Evolutionary conservation across 805 yeast genomes (phyloP).

Genomic region (Sungouiella blattae): DNA sequence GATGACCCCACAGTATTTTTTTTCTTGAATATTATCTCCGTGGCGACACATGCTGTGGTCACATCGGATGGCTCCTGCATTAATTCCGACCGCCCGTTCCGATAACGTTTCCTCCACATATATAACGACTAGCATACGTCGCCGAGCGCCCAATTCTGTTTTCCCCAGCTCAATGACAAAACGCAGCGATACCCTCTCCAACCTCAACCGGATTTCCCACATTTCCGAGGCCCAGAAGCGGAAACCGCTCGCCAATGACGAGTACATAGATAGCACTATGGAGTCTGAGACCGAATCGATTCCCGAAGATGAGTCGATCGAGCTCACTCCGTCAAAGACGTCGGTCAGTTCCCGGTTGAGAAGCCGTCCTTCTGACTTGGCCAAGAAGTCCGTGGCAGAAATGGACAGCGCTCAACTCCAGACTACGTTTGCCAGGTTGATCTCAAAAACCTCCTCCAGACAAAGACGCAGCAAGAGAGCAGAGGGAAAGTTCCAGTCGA

Average conservation of each 20-base stretch:
- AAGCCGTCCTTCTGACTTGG: neutral
- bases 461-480: slow-evolving; percentile 2
- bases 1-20: no score
- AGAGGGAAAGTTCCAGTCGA: slow-evolving; percentile 32
- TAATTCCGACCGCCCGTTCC: no score
- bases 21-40: no score
- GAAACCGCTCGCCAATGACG: neutral
- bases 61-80: no score
- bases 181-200: slow-evolving; percentile 1
- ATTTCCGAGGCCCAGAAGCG: neutral
- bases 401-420: neutral
- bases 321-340: neutral
- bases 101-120: no score
- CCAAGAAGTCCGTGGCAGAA: neutral
- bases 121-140: no score
- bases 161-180: neutral
- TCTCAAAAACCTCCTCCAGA: neutral
- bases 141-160: no score
- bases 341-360: neutral
- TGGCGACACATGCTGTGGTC: no score
- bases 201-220: slow-evolving; percentile 1
- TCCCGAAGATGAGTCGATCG: neutral
- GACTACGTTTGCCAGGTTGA: neutral
- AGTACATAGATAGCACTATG: neutral
- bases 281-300: neutral